Evolutionary conservation across 2,329 filamentous ascomycete genomes (phyloP).

Genomic region (Coniochaeta pulveracea): DNA sequence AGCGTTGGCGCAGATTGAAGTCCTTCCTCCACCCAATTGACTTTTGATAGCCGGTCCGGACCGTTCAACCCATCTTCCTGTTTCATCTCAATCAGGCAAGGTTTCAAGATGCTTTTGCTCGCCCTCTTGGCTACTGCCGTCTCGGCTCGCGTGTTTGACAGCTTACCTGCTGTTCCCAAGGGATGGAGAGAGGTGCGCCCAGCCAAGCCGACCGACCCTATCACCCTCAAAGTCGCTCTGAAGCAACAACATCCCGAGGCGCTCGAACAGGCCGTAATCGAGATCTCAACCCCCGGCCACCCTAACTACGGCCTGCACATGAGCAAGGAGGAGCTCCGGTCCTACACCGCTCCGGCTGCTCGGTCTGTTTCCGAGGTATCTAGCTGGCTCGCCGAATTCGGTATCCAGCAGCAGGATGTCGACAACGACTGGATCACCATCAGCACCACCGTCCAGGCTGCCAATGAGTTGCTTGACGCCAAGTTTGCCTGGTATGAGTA

Average conservation of each 20-base stretch:
- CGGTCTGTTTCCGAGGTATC: slow-evolving; percentile 36
- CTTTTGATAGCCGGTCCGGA: neutral
- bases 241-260: slow-evolving; percentile 32
- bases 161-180: slow-evolving; percentile 20
- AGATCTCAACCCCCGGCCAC: slow-evolving; percentile 50
- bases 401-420: slow-evolving; percentile 32
- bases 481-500: slow-evolving; percentile 45
- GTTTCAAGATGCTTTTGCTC: slow-evolving; percentile 7
- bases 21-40: neutral
- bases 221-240: slow-evolving; percentile 37
- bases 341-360: slow-evolving; percentile 37
- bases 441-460: slow-evolving; percentile 34
- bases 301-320: slow-evolving; percentile 50
- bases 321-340: slow-evolving; percentile 45
- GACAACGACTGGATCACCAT: slow-evolving; percentile 53
- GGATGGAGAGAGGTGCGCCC: slow-evolving; percentile 25
- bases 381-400: slow-evolving; percentile 40
- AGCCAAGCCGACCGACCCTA: slow-evolving; percentile 22
- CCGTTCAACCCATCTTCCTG: neutral
- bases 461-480: slow-evolving; percentile 44
- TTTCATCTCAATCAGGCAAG: neutral
- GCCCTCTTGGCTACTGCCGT: slow-evolving; percentile 15
- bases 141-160: slow-evolving; percentile 23
- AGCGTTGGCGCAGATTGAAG: too few species aligned
- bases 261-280: slow-evolving; percentile 47